phyloP scores from a whole-genome alignment of 2,329 filamentous ascomycete genomes.

The Trichoderma lentiforme region DNA sequence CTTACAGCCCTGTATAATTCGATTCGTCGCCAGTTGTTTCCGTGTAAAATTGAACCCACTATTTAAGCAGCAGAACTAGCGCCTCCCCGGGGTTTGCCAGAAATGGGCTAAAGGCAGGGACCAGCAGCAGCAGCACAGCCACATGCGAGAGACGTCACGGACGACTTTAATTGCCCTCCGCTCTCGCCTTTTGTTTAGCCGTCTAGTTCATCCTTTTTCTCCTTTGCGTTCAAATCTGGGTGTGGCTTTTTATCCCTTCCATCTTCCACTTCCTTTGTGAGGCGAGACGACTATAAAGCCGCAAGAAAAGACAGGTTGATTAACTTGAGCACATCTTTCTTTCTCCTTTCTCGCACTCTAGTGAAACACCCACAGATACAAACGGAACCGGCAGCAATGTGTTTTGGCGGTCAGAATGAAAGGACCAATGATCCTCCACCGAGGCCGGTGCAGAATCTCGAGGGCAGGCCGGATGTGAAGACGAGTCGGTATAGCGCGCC shows the following conservation, averaged over 20 bases:
- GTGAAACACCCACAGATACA: not conserved
- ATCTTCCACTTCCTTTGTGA: not conserved
- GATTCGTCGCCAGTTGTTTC: not conserved
- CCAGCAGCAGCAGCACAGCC: conserved; percentile 3
- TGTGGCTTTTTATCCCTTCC: not conserved
- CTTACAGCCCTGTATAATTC: not conserved
- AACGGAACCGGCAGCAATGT: conserved; percentile 36
- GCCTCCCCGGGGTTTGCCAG: not conserved
- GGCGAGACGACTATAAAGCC: not conserved
- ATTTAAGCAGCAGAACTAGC: conserved; percentile 1
- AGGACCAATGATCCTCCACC: conserved; percentile 38
- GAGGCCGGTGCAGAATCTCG: conserved; percentile 35
- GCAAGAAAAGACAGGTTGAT: not conserved
- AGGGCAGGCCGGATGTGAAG: conserved; percentile 29
- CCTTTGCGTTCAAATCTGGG: not conserved
- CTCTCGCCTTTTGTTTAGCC: not conserved
- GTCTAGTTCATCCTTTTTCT: not conserved
- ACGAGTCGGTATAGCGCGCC: conserved; percentile 19
- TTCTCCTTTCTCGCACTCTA: not conserved
- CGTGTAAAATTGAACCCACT: not conserved
- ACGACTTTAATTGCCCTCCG: not conserved
- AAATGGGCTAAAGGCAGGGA: not conserved
- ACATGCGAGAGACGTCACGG: conserved; percentile 3
- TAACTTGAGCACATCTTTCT: not conserved
- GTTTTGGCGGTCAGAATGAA: conserved; percentile 47